A percentile compares a stretch with the other conserved stretches of the same genome.
phyloP scores from a whole-genome alignment of 164 flowering plant species.

The Piper betle region DNA sequence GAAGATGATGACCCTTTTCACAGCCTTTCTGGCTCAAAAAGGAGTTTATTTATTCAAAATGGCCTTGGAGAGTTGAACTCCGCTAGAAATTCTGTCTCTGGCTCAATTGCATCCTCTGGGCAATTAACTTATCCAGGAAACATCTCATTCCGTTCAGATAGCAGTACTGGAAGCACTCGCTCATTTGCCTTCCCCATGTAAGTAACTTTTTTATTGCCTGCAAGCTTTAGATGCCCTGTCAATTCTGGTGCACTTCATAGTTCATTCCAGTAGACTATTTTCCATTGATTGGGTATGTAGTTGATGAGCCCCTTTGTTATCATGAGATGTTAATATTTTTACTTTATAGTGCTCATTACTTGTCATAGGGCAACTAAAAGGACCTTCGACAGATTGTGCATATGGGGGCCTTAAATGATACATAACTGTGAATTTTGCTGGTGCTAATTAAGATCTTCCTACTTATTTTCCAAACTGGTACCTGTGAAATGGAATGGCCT shows the following conservation, averaged over 20 bases:
- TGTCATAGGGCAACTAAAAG: too few relatives aligned
- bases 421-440: too few relatives aligned
- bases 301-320: neutral
- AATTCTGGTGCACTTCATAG: neutral
- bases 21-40: slow-evolving; percentile 14
- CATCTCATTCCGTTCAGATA: slow-evolving; percentile 31
- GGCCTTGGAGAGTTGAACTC: slow-evolving; percentile 42
- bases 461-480: neutral
- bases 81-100: slow-evolving; percentile 31
- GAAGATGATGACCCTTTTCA: slow-evolving; percentile 20
- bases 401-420: too few relatives aligned
- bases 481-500: neutral
- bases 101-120: slow-evolving; percentile 38
- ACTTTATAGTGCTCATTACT: neutral
- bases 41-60: slow-evolving; percentile 18
- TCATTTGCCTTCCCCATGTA: slow-evolving; percentile 58
- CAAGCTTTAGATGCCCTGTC: neutral
- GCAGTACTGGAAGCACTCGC: slow-evolving; percentile 48
- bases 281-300: neutral
- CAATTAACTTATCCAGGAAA: slow-evolving; percentile 51
- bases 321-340: neutral
- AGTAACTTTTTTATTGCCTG: slow-evolving; percentile 5
- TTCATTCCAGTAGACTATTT: neutral
- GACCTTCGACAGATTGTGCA: too few relatives aligned
- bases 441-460: neutral